phyloP scores from a whole-genome alignment of 1,284 basidiomycete species.

The Cutaneotrichosporon sp. region DNA sequence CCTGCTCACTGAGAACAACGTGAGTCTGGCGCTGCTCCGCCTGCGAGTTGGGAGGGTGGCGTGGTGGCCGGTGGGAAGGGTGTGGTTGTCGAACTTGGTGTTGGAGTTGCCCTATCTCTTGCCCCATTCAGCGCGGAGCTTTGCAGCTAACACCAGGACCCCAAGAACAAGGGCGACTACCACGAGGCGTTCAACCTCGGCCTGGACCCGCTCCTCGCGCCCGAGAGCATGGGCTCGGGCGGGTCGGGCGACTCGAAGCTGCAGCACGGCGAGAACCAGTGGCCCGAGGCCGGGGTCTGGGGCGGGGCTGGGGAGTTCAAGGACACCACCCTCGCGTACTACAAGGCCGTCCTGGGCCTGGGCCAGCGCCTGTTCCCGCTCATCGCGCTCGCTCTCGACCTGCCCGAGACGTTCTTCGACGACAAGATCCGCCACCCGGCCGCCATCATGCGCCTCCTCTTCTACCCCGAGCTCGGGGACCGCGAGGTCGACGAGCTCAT shows the following conservation, averaged over 20 bases:
- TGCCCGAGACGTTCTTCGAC: slow-evolving; percentile 74
- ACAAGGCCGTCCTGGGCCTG: slow-evolving; percentile 64
- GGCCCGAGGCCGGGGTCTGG: slow-evolving; percentile 59
- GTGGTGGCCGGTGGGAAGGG: too few species aligned
- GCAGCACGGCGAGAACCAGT: slow-evolving; percentile 51
- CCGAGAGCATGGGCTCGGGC: slow-evolving; percentile 19
- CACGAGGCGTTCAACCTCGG: slow-evolving; percentile 83
- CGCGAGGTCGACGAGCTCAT: slow-evolving; percentile 61
- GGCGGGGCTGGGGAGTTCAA: slow-evolving; percentile 56
- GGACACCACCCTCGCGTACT: slow-evolving; percentile 56
- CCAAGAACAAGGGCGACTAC: slow-evolving; percentile 65
- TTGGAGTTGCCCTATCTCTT: too few species aligned
- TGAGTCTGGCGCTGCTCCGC: too few species aligned
- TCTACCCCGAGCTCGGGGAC: slow-evolving; percentile 75
- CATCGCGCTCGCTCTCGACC: slow-evolving; percentile 76
- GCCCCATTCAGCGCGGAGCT: too few species aligned
- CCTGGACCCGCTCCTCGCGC: slow-evolving; percentile 58
- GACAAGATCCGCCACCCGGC: slow-evolving; percentile 65
- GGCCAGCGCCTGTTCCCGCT: slow-evolving; percentile 75
- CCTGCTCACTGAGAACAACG: slow-evolving; percentile 42
- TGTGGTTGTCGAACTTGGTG: too few species aligned
- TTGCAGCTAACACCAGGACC: too few species aligned
- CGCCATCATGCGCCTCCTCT: slow-evolving; percentile 76
- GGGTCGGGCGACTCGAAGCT: slow-evolving; percentile 34
- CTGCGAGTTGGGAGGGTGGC: too few species aligned